Conservation (phyloP, 1,284 basidiomycete genomes). For the Ustilago nuda region DNA sequence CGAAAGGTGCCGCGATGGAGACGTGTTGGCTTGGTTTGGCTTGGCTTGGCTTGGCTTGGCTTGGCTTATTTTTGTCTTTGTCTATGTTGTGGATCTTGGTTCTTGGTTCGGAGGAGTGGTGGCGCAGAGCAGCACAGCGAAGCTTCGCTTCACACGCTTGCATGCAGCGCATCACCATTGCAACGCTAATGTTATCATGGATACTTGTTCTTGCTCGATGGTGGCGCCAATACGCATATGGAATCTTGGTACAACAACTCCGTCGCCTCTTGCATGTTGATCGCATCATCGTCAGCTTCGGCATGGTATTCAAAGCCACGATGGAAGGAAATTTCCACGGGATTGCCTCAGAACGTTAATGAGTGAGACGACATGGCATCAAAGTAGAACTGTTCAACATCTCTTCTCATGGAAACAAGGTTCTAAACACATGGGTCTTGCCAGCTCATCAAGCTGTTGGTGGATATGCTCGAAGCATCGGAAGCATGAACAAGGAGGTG, state of each 20-base stretch:
- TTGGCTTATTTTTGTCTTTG: neutral
- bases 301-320: neutral
- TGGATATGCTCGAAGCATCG: constrained; percentile 1
- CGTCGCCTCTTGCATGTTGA: neutral
- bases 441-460: constrained; percentile 3
- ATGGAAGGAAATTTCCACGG: neutral
- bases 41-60: neutral
- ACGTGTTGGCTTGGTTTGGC: too few species aligned
- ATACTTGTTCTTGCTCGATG: neutral
- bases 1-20: neutral
- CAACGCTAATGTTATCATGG: neutral
- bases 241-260: neutral
- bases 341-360: neutral
- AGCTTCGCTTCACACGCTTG: constrained; percentile 2
- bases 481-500: neutral
- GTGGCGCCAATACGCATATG: constrained; percentile 2
- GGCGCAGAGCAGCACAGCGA: neutral
- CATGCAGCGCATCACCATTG: neutral
- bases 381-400: neutral
- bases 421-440: neutral
- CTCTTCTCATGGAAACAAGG: constrained; percentile 1
- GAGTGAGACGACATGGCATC: neutral
- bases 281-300: constrained; percentile 1
- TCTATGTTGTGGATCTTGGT: neutral
- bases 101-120: neutral